Percentiles rank a stretch among this genome's conserved stretches.
Evolutionary conservation across 1,284 basidiomycete species (phyloP).

Genomic region (Tranzscheliella williamsii): DNA sequence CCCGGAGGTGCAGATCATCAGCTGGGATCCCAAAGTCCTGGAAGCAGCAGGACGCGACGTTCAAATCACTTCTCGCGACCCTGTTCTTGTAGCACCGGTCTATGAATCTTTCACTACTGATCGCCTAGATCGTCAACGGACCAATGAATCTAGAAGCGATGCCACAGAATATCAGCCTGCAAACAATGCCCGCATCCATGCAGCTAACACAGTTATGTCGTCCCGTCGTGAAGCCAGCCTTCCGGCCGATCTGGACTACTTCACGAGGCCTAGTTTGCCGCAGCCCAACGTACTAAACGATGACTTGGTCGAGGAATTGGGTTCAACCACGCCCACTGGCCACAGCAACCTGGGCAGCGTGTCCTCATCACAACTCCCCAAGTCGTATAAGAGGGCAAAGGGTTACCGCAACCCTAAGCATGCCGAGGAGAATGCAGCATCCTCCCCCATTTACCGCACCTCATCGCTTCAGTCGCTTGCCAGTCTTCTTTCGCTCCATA

Average conservation of each 20-base stretch:
- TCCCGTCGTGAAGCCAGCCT: too few species aligned
- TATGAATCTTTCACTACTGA: constrained; percentile 4
- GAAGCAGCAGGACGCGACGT: constrained; percentile 3
- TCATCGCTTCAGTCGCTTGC: constrained; percentile 8
- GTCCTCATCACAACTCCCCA: neutral
- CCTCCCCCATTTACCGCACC: constrained; percentile 2
- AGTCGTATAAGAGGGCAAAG: neutral
- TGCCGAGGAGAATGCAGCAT: neutral
- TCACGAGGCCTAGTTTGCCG: too few species aligned
- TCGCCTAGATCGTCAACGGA: neutral
- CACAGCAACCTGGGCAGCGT: neutral
- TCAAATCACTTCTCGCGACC: constrained; percentile 1
- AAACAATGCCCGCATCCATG: too few species aligned
- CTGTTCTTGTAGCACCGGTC: constrained; percentile 1
- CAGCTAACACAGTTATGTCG: too few species aligned
- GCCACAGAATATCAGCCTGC: too few species aligned
- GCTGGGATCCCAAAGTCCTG: constrained; percentile 5
- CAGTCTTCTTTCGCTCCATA: constrained; percentile 1
- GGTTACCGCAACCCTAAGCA: neutral
- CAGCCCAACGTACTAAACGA: too few species aligned
- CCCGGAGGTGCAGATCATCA: constrained; percentile 23
- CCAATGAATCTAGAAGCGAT: neutral
- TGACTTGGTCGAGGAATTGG: neutral
- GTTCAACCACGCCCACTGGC: neutral
- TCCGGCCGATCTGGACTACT: too few species aligned